phyloP scores from a whole-genome alignment of 768 basidiomycete species.

The Phlebiopsis flavidoalba region DNA sequence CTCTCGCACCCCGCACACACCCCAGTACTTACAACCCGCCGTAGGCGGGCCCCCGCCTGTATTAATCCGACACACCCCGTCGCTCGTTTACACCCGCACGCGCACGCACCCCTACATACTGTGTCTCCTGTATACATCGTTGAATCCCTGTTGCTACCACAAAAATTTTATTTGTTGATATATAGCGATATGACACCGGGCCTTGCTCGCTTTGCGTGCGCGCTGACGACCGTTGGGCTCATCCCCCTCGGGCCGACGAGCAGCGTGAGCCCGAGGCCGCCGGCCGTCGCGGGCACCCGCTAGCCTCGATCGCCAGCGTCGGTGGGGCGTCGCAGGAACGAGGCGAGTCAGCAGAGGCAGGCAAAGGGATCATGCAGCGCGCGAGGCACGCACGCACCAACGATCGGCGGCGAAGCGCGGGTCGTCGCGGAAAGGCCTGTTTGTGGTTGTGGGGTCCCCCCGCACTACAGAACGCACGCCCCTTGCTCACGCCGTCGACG shows the following conservation, averaged over 20 bases:
- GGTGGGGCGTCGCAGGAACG: neutral
- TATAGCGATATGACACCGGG: neutral
- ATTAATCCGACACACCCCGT: neutral
- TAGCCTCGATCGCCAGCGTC: neutral
- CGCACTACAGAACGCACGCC: too few relatives aligned
- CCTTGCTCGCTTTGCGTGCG: too few relatives aligned
- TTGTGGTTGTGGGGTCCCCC: too few relatives aligned
- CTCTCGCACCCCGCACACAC: neutral
- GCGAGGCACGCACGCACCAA: neutral
- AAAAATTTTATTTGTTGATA: neutral
- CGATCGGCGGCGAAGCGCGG: too few relatives aligned
- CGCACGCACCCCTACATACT: neutral
- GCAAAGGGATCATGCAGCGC: neutral
- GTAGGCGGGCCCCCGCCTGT: neutral
- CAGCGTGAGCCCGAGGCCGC: neutral
- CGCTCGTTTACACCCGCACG: constrained; percentile 1
- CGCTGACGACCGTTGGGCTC: neutral
- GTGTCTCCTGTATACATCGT: too few relatives aligned
- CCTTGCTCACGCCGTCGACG: too few relatives aligned
- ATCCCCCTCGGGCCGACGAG: neutral
- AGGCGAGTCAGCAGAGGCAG: neutral
- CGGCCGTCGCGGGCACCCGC: neutral
- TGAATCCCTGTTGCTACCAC: neutral
- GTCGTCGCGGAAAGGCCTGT: neutral
- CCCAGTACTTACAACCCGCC: neutral